Evolutionary conservation across 1,284 basidiomycete species (phyloP).

Genomic region (Fomitopsis palustris): DNA sequence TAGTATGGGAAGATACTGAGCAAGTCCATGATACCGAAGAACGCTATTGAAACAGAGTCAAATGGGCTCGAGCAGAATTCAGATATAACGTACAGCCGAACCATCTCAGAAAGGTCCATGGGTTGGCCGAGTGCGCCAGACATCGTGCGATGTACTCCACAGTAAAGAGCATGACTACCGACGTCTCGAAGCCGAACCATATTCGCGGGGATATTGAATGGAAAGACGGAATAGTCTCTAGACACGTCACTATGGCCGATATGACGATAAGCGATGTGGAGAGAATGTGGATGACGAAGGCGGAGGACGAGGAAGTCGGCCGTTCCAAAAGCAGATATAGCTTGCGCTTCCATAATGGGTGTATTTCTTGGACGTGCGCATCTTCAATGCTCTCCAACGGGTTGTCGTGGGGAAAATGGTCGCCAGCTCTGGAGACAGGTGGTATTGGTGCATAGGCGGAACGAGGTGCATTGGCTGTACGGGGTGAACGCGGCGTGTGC

Average conservation of each 20-base stretch:
- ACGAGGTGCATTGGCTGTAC: neutral
- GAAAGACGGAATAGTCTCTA: constrained; percentile 84
- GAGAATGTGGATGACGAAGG: constrained; percentile 62
- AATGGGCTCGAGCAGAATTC: neutral
- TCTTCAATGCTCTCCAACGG: constrained; percentile 21
- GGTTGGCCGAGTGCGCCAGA: constrained; percentile 62
- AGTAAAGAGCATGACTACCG: constrained; percentile 77
- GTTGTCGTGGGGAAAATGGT: constrained; percentile 16
- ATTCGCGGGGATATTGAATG: constrained; percentile 65
- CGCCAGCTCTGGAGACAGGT: constrained; percentile 4
- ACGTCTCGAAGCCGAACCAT: constrained; percentile 82
- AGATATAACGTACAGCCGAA: constrained; percentile 52
- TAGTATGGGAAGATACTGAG: constrained; percentile 86
- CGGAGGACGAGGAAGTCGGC: constrained; percentile 62
- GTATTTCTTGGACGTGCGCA: constrained; percentile 26
- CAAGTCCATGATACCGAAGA: constrained; percentile 83
- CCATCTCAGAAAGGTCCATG: constrained; percentile 61
- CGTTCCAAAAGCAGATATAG: constrained; percentile 63
- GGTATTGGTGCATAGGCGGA: neutral
- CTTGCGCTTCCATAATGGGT: constrained; percentile 53
- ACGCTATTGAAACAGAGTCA: constrained; percentile 43
- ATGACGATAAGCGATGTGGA: constrained; percentile 61
- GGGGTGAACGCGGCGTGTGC: neutral
- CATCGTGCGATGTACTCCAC: constrained; percentile 70
- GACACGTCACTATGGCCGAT: constrained; percentile 77